Evolutionary conservation across 345 rosid genomes (phyloP), one percentile per base, ranked within the genome.

Genomic region (Crucihimalaya himalaica): DNA sequence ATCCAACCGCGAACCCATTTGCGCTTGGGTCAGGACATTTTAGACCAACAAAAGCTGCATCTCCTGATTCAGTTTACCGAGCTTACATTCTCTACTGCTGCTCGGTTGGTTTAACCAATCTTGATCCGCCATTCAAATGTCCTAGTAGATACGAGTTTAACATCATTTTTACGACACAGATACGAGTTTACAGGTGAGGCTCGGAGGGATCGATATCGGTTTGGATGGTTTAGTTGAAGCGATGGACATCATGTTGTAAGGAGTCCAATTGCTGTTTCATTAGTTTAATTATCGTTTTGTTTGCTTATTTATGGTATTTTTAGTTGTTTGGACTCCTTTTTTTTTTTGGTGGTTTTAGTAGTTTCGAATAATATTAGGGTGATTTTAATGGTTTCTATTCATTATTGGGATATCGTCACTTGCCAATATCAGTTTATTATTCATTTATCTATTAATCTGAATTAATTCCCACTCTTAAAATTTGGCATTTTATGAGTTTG

Each of bases 211-310:
- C 75, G 32, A 19, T 88, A 84, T 68, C 81, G 43, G 35, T 88
- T 89, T 57, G 98, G 98, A 12, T 86, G 84, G 88, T 92, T 82
- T 62, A 78, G 81, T 51, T 90, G 91, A 91, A 66, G 52, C 27
- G 88, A 88, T 74, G 78, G 82, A 23, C 8, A 56, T 43, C 89
- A 85, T 59, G 15, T 12, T 32, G 94, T 88, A 8, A 81, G 82
- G 70, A 92, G 92, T 80, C 88, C 92, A 13, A 62, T 87, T 32
- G 89, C 86, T 9, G 72, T 84, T 8, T 84, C 88, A 20, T 66
- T 84, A 15, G 84, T 74, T 50, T 68, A 31, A 55, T 16, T 20
- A 23, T 34, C 15, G 6, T n/a, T 9, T 51, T 27, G 1, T 1
- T 20, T 70, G 5, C 19, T 28, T 68, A 5, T 27, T 16, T 32